phyloP scores from a whole-genome alignment of 768 basidiomycete genomes.

The Rhizopogon vinicolor region DNA sequence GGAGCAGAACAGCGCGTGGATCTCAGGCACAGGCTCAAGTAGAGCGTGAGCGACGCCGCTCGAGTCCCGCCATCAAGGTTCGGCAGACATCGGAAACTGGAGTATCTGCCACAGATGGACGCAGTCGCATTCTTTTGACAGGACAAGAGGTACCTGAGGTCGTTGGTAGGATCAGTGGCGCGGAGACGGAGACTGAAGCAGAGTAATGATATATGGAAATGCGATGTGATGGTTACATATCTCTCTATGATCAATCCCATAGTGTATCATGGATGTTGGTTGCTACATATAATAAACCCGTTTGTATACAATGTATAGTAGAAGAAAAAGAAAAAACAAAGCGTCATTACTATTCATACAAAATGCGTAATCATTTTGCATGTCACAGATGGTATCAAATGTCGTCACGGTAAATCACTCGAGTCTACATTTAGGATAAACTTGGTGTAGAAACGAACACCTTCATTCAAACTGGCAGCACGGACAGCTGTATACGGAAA shows the following conservation, averaged over 20 bases:
- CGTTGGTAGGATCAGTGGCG: constrained; percentile 14
- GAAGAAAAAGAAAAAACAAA: not conserved
- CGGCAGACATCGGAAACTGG: constrained; percentile 14
- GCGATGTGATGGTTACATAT: not conserved
- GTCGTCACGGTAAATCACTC: constrained; percentile 18
- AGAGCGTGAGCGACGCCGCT: constrained; percentile 19
- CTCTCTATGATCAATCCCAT: too few relatives aligned
- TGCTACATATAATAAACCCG: too few relatives aligned
- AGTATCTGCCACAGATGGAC: constrained; percentile 5
- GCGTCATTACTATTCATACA: not conserved
- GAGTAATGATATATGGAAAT: constrained; percentile 4
- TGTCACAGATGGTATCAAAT: not conserved
- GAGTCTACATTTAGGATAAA: constrained; percentile 68
- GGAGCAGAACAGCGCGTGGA: constrained; percentile 26
- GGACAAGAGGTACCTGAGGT: constrained; percentile 16
- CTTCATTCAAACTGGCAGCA: constrained; percentile 51
- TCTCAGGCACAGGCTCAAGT: constrained; percentile 11
- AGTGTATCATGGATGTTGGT: too few relatives aligned
- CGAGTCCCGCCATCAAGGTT: constrained; percentile 12
- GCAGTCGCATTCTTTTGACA: constrained; percentile 13
- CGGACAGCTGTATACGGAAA: constrained; percentile 33
- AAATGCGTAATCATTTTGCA: too few relatives aligned
- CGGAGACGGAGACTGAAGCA: constrained; percentile 9
- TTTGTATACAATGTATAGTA: too few relatives aligned
- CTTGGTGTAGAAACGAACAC: constrained; percentile 61